These are phyloP conservation scores for Flaveria floridana DNA, from an alignment of 140 eudicot genomes.

Conservation along the genomic window DNA sequence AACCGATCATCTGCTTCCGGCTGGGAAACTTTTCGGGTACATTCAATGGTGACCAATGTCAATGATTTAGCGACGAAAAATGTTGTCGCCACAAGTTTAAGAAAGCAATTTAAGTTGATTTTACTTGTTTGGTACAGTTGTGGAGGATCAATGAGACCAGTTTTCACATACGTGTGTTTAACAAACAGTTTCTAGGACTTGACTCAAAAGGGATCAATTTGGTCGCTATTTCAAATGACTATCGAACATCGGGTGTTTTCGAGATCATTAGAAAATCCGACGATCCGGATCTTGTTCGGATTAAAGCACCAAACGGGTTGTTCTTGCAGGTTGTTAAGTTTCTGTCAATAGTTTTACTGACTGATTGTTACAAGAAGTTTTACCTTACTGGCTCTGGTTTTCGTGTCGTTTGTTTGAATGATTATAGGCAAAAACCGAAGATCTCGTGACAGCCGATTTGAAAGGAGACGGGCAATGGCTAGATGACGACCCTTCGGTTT, in stretches of 20 bases:
- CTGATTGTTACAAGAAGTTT: background rate
- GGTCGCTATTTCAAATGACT: constrained; percentile 38
- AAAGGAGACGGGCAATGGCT: constrained; percentile 52
- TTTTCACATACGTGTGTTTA: constrained; percentile 59
- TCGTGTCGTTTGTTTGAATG: background rate
- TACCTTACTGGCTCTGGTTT: background rate
- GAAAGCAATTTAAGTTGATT: background rate
- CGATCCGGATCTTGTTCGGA: constrained; percentile 47
- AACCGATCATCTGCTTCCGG: constrained; percentile 60
- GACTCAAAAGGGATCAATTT: constrained; percentile 34
- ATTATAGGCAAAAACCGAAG: constrained; percentile 53
- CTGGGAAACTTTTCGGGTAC: constrained; percentile 77
- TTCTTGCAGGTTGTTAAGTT: constrained; percentile 54
- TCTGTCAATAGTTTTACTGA: background rate
- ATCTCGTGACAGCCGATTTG: constrained; percentile 62
- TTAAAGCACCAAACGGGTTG: constrained; percentile 60
- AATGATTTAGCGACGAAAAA: constrained; percentile 4
- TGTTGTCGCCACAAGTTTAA: background rate
- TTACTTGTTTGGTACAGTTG: constrained; percentile 31
- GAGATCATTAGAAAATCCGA: constrained; percentile 44
- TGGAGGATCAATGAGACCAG: constrained; percentile 60
- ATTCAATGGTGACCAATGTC: background rate
- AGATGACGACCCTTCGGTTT: constrained; percentile 61
- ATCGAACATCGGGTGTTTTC: constrained; percentile 44
- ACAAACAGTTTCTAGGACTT: constrained; percentile 56